A percentile compares a stretch with the other conserved stretches of the same genome.
Conservation (phyloP, 805 yeast species). For the Yarrowia alimentaria region DNA sequence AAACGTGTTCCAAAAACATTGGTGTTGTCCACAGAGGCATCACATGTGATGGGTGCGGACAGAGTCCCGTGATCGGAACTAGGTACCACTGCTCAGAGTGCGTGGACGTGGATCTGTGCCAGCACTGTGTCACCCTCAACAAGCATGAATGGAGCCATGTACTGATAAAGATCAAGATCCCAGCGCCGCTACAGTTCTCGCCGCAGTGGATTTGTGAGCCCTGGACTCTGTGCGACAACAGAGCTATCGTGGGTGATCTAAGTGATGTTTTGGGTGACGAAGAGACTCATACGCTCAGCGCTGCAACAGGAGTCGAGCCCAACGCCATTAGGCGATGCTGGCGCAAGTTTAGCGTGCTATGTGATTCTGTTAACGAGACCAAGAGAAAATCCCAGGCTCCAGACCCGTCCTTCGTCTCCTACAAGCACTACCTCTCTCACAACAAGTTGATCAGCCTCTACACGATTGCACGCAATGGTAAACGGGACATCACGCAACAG, state of each 20-base stretch:
- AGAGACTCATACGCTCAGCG: background rate
- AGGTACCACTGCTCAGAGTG: constrained; percentile 56
- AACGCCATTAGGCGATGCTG: constrained; percentile 2
- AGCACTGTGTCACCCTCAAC: constrained; percentile 41
- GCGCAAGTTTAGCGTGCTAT: constrained; percentile 5
- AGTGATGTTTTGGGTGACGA: background rate
- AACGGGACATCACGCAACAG: background rate
- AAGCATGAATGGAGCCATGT: constrained; percentile 35
- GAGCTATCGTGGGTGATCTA: background rate
- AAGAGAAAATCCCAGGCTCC: too few relatives aligned
- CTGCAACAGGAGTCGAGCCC: constrained; percentile 14
- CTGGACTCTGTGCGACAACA: constrained; percentile 22
- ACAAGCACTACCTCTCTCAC: background rate
- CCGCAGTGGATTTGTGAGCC: constrained; percentile 35
- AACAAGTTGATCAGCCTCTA: background rate
- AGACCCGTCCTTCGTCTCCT: too few relatives aligned
- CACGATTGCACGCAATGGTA: background rate
- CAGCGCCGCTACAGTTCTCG: constrained; percentile 36
- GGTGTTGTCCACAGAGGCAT: constrained; percentile 39
- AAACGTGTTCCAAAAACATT: constrained; percentile 32
- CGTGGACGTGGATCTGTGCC: constrained; percentile 54
- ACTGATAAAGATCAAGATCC: constrained; percentile 35
- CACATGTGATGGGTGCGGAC: constrained; percentile 37
- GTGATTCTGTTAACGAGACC: too few relatives aligned
- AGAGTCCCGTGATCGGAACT: constrained; percentile 45